phyloP scores from a whole-genome alignment of 345 rosid species.

The Noccaea caerulescens region DNA sequence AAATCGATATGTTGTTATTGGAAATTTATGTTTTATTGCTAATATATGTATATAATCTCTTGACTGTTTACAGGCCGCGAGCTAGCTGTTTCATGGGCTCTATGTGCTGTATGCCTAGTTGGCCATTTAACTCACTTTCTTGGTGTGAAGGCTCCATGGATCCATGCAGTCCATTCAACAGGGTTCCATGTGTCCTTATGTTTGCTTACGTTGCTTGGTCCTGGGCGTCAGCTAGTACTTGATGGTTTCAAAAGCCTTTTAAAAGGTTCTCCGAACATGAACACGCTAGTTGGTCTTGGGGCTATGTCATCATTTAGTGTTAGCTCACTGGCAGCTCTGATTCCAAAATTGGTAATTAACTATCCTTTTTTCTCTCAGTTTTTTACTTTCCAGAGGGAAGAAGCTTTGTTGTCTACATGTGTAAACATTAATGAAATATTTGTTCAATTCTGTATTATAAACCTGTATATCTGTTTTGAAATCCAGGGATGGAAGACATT shows the following conservation, averaged over 20 bases:
- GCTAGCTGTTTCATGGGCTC: constrained; percentile 96
- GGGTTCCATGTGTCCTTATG: constrained; percentile 88
- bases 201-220: constrained; percentile 88
- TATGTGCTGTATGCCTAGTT: constrained; percentile 93
- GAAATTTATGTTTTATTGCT: constrained; percentile 33
- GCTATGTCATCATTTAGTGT: constrained; percentile 91
- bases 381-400: background rate
- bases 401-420: background rate
- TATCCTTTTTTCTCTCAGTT: background rate
- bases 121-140: constrained; percentile 88
- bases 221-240: constrained; percentile 84
- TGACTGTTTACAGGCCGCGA: constrained; percentile 59
- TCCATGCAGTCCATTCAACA: constrained; percentile 81
- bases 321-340: constrained; percentile 80
- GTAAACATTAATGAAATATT: background rate
- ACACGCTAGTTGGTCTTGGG: constrained; percentile 95
- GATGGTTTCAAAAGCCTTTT: constrained; percentile 84
- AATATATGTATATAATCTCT: constrained; percentile 22
- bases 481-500: constrained; percentile 96
- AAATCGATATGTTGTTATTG: background rate
- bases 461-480: constrained; percentile 33
- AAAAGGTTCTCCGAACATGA: constrained; percentile 92
- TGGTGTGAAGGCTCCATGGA: constrained; percentile 73
- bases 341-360: constrained; percentile 75
- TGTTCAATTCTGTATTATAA: constrained; percentile 13